These are phyloP conservation scores for Nannizzia gypsea DNA, from an alignment of 2,329 filamentous ascomycete species.

Conservation along the genomic window DNA sequence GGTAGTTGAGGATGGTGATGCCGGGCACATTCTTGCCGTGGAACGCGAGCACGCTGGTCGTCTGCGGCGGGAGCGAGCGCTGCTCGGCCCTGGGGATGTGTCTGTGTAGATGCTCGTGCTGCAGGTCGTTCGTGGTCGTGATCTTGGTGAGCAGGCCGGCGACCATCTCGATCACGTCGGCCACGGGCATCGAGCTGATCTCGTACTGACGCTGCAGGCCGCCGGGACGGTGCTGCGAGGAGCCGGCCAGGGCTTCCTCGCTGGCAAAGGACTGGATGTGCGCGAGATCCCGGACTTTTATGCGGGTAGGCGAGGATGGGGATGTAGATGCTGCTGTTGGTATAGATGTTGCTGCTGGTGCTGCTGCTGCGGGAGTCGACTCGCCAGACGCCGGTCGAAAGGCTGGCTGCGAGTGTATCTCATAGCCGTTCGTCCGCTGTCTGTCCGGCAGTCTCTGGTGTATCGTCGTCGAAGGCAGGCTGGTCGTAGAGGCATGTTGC, in stretches of 20 bases:
- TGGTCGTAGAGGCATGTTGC: not conserved
- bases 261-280: constrained; percentile 83
- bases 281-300: constrained; percentile 76
- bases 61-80: constrained; percentile 50
- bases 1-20: constrained; percentile 91
- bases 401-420: not conserved
- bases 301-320: constrained; percentile 45
- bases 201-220: constrained; percentile 56
- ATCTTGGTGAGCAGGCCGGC: constrained; percentile 93
- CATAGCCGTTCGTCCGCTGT: not conserved
- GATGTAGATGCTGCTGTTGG: constrained; percentile 14
- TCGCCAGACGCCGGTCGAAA: not conserved
- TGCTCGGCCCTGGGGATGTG: constrained; percentile 52
- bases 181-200: constrained; percentile 93
- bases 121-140: constrained; percentile 86
- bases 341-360: not conserved
- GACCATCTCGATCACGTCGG: constrained; percentile 98
- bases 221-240: constrained; percentile 13
- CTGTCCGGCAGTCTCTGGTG: not conserved
- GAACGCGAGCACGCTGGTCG: constrained; percentile 74
- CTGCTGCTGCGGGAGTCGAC: not conserved
- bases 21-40: constrained; percentile 96
- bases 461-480: not conserved
- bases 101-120: constrained; percentile 82
- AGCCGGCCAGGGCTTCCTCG: constrained; percentile 48